A percentile compares a stretch with the other conserved stretches of the same genome.
Evolutionary conservation across 2,329 filamentous ascomycete species (phyloP).

Genomic region (Ophiostoma pallidulum): DNA sequence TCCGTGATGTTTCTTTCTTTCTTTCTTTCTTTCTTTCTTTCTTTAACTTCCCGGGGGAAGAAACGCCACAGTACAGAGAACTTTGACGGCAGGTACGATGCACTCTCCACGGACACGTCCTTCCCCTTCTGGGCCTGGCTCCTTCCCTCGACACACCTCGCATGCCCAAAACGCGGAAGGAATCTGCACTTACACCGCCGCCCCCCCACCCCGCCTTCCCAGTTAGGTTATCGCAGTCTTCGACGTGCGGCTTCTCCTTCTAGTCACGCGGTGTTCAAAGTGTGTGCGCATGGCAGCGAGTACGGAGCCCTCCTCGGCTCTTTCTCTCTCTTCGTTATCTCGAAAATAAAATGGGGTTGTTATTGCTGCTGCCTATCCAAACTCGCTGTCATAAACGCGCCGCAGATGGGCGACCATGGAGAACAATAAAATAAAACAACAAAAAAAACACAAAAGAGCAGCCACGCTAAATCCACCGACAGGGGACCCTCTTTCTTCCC

Average conservation of each 20-base stretch:
- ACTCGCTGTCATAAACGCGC: neutral
- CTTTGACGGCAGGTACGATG: too few relatives aligned
- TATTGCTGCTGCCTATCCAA: slow-evolving; percentile 4
- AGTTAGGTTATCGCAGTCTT: neutral
- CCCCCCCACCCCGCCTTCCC: neutral
- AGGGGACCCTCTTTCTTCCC: too few relatives aligned
- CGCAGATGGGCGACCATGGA: too few relatives aligned
- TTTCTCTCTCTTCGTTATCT: neutral
- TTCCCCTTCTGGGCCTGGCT: too few relatives aligned
- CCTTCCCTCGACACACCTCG: neutral
- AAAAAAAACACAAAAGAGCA: neutral
- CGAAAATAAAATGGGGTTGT: too few relatives aligned
- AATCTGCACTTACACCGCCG: slow-evolving; percentile 4
- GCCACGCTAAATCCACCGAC: neutral
- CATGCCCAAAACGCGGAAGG: slow-evolving; percentile 6
- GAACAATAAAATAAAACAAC: too few relatives aligned
- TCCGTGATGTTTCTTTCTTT: neutral
- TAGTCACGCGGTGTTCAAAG: too few relatives aligned
- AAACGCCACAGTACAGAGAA: too few relatives aligned
- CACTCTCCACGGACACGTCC: too few relatives aligned
- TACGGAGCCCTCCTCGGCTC: neutral
- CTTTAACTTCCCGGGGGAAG: neutral
- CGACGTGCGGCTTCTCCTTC: too few relatives aligned
- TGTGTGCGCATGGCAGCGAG: too few relatives aligned
- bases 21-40: neutral